Evolutionary conservation across 768 basidiomycete genomes (phyloP), one percentile per base, ranked within the genome.

Genomic region (Rhodotorula graminis): DNA sequence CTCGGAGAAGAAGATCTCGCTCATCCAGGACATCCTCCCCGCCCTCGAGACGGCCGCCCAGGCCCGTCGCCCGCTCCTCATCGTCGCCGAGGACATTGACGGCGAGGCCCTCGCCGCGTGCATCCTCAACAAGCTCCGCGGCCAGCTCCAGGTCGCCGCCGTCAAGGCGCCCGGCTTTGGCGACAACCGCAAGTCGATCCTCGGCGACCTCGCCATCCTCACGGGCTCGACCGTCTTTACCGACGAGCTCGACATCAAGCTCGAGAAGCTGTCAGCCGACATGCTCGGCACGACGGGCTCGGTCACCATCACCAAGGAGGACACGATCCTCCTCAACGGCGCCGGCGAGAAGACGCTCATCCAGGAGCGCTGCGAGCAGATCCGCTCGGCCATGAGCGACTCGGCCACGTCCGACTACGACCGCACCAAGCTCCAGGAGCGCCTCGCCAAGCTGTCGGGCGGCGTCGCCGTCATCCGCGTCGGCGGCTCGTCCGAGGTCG

Each of bases 391-490:
- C 77, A 84, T 97, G 78, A 84, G 83, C 50, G 95, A 97, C 83
- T 77, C 86, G 25, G 87, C 90, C 11, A 98, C 96, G 46, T 88
- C 87, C 78, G 96, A 99, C 72, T 98, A 89, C 81, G 94, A 99
- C 86, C 86, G 88, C 79, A 88, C 88, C 76, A 97, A 96, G 84
- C 86, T 99, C 63, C 94, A 97, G 81, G 95, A 98, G 81, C 90
- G 95, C 75, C 86, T 99, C 58, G 95, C 95, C 74, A 98, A 99
- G 86, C 85, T 98, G 65, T 87, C 87, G 57, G 95, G 95, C 58
- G 94, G 95, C 82, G 95, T 98, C 60, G 95, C 95, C 25, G 94
- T 98, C 82, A 97, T 97, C 86, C 93, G 92, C 83, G 95, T 97
- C 73, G 95, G 95, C 67, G 95, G 95, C 27, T 84, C 89, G 33